phyloP scores from a whole-genome alignment of 2,329 filamentous ascomycete genomes.

The Fusarium oxysporum region DNA sequence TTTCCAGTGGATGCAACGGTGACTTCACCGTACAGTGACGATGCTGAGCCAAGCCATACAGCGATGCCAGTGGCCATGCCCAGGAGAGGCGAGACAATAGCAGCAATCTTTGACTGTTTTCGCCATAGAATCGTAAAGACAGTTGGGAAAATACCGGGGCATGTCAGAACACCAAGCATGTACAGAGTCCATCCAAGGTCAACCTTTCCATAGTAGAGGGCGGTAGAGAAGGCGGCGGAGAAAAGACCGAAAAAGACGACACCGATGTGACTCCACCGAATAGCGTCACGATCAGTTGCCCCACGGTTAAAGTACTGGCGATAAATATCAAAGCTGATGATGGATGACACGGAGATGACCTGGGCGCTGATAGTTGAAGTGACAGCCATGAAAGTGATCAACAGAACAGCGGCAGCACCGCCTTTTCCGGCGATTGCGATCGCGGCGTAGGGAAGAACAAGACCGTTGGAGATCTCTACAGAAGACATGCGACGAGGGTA shows the following conservation, averaged over 20 bases:
- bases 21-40: constrained; percentile 59
- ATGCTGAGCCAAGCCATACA: constrained; percentile 64
- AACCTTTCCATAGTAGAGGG: constrained; percentile 65
- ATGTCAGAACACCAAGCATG: constrained; percentile 65
- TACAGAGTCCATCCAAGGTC: constrained; percentile 66
- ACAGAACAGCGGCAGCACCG: constrained; percentile 74
- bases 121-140: constrained; percentile 65
- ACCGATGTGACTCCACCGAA: constrained; percentile 63
- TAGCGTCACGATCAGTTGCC: constrained; percentile 61
- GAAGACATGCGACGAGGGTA: constrained; percentile 67
- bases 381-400: constrained; percentile 83
- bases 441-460: constrained; percentile 77
- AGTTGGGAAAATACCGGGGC: constrained; percentile 65
- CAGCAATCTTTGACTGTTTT: constrained; percentile 60
- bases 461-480: constrained; percentile 72
- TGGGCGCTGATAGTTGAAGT: constrained; percentile 67
- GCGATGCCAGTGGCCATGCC: constrained; percentile 63
- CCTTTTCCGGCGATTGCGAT: constrained; percentile 77
- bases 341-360: constrained; percentile 64
- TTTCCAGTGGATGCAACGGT: constrained; percentile 61
- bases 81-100: constrained; percentile 61
- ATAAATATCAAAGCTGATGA: constrained; percentile 66
- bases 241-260: constrained; percentile 65
- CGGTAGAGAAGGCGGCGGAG: constrained; percentile 62
- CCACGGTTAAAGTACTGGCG: constrained; percentile 60